Conservation (phyloP, 257 asterid genomes). For the Solanum neorickii region DNA sequence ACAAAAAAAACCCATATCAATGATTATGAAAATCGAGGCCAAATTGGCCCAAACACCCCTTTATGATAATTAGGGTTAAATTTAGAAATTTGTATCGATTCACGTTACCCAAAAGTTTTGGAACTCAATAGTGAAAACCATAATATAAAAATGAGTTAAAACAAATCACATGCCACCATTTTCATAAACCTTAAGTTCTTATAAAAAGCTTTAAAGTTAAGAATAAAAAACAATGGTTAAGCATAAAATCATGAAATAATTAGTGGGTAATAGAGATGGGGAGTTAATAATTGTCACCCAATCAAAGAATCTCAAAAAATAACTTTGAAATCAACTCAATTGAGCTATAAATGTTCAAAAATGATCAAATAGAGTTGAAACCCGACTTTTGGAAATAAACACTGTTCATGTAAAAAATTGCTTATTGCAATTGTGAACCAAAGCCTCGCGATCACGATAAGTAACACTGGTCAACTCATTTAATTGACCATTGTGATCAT, state of each 20-base stretch:
- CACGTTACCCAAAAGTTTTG: not conserved
- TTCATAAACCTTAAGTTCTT: not conserved
- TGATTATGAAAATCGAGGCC: not conserved
- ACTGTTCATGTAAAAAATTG: too few species aligned
- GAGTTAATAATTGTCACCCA: not conserved
- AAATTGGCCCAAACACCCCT: not conserved
- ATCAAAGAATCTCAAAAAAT: not conserved
- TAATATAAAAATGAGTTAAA: too few species aligned
- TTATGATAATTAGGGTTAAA: not conserved
- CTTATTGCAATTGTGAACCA: not conserved
- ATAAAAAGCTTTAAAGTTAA: too few species aligned
- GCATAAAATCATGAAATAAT: not conserved
- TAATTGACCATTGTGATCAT: not conserved
- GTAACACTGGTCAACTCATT: not conserved
- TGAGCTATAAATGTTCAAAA: not conserved
- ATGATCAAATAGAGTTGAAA: not conserved
- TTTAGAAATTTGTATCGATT: too few species aligned
- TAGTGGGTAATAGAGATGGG: not conserved
- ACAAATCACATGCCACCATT: not conserved
- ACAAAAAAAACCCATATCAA: not conserved
- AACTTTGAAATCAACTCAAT: not conserved
- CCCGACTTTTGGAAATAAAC: not conserved
- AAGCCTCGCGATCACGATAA: not conserved
- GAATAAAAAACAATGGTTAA: not conserved
- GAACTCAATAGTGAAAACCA: not conserved